phyloP scores from a whole-genome alignment of 2,329 filamentous ascomycete genomes.

The Cylindrodendrum hubeiense region DNA sequence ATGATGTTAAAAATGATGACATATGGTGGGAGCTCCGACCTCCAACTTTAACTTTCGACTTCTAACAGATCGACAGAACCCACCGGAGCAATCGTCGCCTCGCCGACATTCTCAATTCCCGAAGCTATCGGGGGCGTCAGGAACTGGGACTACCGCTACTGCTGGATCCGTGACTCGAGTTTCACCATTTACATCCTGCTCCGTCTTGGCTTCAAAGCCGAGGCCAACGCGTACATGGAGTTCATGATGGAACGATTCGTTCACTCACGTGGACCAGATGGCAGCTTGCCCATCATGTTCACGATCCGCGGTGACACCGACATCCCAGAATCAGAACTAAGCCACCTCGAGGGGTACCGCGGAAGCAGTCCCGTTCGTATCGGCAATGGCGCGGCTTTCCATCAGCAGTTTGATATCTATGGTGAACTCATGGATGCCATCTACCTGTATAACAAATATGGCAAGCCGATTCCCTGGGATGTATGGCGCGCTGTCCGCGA shows the following conservation, averaged over 20 bases:
- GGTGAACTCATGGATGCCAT: conserved; percentile 83
- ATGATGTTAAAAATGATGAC: conserved; percentile 83
- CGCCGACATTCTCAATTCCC: conserved; percentile 82
- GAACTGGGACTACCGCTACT: conserved; percentile 82
- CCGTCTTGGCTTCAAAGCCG: conserved; percentile 79
- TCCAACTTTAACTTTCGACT: neutral
- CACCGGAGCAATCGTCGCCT: conserved; percentile 81
- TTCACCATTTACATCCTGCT: conserved; percentile 85
- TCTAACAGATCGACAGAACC: conserved; percentile 63
- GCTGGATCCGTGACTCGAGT: conserved; percentile 82
- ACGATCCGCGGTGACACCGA: conserved; percentile 81
- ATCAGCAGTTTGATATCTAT: conserved; percentile 84
- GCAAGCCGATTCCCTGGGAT: conserved; percentile 82
- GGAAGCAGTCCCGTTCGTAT: conserved; percentile 80
- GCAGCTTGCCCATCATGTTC: conserved; percentile 83
- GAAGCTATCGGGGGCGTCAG: conserved; percentile 77
- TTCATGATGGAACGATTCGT: conserved; percentile 81
- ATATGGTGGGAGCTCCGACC: conserved; percentile 56
- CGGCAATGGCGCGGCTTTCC: conserved; percentile 81
- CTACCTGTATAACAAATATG: conserved; percentile 84
- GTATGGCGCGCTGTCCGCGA: conserved; percentile 79
- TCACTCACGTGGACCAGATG: conserved; percentile 69
- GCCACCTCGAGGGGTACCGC: conserved; percentile 79
- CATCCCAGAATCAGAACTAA: conserved; percentile 77
- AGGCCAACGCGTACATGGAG: conserved; percentile 82